Conservation (phyloP, 495 filamentous ascomycete species). For the Hypoxylon fuscum region DNA sequence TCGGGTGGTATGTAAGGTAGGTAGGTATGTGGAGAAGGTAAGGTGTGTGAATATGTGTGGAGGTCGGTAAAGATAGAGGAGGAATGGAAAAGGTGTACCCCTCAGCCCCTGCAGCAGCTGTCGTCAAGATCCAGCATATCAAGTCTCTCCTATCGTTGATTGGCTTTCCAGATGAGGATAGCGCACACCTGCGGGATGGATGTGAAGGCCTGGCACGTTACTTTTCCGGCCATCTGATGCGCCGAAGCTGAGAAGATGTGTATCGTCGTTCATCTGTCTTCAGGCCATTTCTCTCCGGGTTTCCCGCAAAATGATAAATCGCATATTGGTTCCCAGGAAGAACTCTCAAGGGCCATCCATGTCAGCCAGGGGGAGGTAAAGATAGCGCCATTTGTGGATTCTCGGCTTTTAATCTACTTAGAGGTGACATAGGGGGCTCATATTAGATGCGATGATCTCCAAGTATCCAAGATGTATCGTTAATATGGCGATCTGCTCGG, state of each 20-base stretch:
- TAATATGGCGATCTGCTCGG: constrained; percentile 36
- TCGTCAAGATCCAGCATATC: constrained; percentile 15
- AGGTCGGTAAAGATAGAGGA: constrained; percentile 34
- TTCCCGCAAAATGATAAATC: constrained; percentile 21
- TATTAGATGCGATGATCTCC: neutral
- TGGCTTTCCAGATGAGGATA: constrained; percentile 27
- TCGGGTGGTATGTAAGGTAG: constrained; percentile 6
- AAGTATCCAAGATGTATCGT: constrained; percentile 20
- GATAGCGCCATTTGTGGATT: constrained; percentile 31
- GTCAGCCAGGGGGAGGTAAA: constrained; percentile 17
- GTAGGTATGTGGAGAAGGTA: constrained; percentile 31
- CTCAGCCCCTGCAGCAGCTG: constrained; percentile 24
- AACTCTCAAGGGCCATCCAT: constrained; percentile 6
- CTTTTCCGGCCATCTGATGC: constrained; percentile 15
- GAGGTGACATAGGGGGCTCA: constrained; percentile 15
- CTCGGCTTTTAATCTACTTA: constrained; percentile 31
- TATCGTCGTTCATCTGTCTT: constrained; percentile 9
- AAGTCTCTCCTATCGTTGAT: constrained; percentile 13
- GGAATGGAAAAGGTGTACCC: constrained; percentile 14
- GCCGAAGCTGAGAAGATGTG: too few relatives aligned
- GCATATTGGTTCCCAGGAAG: constrained; percentile 3
- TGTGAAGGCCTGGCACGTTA: constrained; percentile 22
- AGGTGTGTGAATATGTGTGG: constrained; percentile 22
- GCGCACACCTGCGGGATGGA: constrained; percentile 22
- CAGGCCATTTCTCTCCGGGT: constrained; percentile 19